Evolutionary conservation across 2,329 filamentous ascomycete genomes (phyloP).

Genomic region (Trichoderma sp.): DNA sequence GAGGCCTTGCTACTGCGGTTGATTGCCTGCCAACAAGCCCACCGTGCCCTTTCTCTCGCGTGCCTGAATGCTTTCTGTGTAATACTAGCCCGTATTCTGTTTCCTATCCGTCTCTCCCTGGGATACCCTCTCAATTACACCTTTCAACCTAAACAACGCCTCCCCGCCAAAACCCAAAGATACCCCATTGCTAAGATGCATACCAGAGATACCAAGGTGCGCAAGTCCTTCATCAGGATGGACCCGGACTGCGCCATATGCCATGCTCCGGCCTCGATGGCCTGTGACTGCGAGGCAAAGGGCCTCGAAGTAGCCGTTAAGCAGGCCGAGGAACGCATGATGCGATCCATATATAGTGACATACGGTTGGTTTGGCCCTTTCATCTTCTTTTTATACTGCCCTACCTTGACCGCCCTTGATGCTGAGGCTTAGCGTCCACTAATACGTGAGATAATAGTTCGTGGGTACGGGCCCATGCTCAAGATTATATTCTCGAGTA

Average conservation of each 20-base stretch:
- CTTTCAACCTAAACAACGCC: constrained; percentile 18
- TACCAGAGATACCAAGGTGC: constrained; percentile 45
- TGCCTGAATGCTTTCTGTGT: constrained; percentile 22
- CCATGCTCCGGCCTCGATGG: constrained; percentile 54
- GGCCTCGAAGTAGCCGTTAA: constrained; percentile 61
- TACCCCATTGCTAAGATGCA: constrained; percentile 48
- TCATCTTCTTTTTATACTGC: neutral
- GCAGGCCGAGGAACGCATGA: constrained; percentile 63
- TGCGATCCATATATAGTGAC: constrained; percentile 60
- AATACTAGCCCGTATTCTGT: constrained; percentile 23
- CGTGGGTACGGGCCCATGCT: constrained; percentile 63
- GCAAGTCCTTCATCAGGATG: constrained; percentile 58
- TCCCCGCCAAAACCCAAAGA: constrained; percentile 7
- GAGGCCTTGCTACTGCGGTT: constrained; percentile 25
- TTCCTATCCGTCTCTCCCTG: constrained; percentile 11
- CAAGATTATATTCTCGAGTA: constrained; percentile 68
- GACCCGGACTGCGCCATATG: constrained; percentile 70
- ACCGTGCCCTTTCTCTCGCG: constrained; percentile 14
- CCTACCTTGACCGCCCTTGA: constrained; percentile 8
- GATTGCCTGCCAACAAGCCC: constrained; percentile 5
- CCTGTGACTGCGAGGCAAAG: constrained; percentile 66
- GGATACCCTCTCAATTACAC: neutral
- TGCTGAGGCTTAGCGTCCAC: constrained; percentile 11
- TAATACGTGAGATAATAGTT: constrained; percentile 38
- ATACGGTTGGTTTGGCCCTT: constrained; percentile 52